Conservation (phyloP, 2,329 filamentous ascomycete genomes). For the Ceratocystis colombiana region DNA sequence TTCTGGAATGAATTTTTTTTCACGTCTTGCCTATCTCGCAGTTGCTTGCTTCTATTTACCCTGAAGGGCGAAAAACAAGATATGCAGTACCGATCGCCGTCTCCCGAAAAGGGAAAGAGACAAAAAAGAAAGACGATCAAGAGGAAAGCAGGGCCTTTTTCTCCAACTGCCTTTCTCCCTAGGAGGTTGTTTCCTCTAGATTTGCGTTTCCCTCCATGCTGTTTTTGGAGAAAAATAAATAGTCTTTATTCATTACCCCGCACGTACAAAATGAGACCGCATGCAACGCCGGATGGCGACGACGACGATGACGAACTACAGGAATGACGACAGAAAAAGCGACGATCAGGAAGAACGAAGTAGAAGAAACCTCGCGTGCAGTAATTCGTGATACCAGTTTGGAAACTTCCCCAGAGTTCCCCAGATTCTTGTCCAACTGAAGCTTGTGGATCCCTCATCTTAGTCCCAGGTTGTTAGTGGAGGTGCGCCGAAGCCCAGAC, state of each 20-base stretch:
- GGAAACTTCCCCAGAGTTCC: conserved; percentile 12
- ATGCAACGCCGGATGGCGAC: not conserved
- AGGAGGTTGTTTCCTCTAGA: not conserved
- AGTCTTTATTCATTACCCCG: conserved; percentile 2
- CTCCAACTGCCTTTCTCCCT: conserved; percentile 7
- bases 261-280: not conserved
- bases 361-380: no score
- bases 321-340: not conserved
- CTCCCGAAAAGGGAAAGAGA: not conserved
- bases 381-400: not conserved
- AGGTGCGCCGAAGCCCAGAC: not conserved
- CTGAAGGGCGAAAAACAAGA: not conserved
- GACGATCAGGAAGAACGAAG: no score
- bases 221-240: conserved; percentile 3
- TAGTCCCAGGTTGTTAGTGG: not conserved
- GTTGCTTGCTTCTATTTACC: not conserved
- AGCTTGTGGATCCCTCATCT: not conserved
- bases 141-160: conserved; percentile 11
- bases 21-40: not conserved
- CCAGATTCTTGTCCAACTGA: not conserved
- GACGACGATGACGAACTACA: not conserved
- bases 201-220: not conserved
- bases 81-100: not conserved
- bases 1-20: not conserved
- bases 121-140: not conserved